A percentile compares a stretch with the other conserved stretches of the same genome.
Conservation (phyloP, 2,329 filamentous ascomycete species). For the Chrysoporthe austroafricana region DNA sequence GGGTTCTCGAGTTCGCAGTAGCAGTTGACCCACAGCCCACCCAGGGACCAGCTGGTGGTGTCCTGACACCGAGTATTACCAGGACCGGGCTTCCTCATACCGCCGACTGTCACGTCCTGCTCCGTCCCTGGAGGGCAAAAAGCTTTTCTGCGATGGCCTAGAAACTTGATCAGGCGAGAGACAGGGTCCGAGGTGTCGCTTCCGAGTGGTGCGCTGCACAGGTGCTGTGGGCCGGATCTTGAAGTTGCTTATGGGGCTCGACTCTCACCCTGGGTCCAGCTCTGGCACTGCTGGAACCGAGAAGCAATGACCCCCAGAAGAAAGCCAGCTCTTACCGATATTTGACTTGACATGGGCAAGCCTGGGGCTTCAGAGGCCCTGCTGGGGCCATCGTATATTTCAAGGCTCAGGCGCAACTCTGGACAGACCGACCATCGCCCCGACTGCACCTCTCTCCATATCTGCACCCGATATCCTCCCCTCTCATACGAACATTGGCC, state of each 20-base stretch:
- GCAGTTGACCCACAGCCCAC: neutral
- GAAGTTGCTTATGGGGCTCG: slow-evolving; percentile 30
- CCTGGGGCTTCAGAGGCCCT: slow-evolving; percentile 13
- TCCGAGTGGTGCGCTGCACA: slow-evolving; percentile 15
- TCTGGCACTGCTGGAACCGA: slow-evolving; percentile 29
- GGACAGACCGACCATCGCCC: neutral
- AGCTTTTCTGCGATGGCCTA: neutral
- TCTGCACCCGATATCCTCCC: neutral
- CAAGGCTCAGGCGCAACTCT: slow-evolving; percentile 18
- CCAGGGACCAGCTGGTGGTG: neutral
- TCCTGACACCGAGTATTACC: neutral
- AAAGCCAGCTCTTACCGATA: slow-evolving; percentile 26
- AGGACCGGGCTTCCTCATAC: slow-evolving; percentile 3
- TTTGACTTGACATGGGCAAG: slow-evolving; percentile 27
- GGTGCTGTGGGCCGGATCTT: slow-evolving; percentile 23
- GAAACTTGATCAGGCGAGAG: neutral
- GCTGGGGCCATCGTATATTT: slow-evolving; percentile 20
- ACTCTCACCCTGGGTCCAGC: slow-evolving; percentile 26
- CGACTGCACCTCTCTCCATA: neutral
- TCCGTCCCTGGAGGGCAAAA: neutral
- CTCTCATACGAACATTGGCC: neutral
- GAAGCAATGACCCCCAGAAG: slow-evolving; percentile 27
- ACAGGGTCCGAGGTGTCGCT: slow-evolving; percentile 15
- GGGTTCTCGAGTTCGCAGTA: slow-evolving; percentile 22
- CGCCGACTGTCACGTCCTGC: slow-evolving; percentile 10